Evolutionary conservation across 371 early-diverging fungal species (phyloP).

Genomic region (Umbelopsis sp.): DNA sequence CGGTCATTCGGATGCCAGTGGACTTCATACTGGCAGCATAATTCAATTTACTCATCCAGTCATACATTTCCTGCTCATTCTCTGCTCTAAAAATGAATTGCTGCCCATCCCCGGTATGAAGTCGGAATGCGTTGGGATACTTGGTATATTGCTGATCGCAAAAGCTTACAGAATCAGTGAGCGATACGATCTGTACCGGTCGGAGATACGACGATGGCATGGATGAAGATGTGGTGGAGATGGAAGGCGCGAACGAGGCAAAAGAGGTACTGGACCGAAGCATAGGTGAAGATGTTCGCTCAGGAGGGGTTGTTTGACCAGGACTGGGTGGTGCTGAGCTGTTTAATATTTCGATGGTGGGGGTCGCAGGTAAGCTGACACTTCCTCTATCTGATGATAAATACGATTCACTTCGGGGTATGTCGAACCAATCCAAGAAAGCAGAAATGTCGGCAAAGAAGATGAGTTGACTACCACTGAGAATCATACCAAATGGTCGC

Average conservation of each 20-base stretch:
- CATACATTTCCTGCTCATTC: conserved; percentile 70
- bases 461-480: conserved; percentile 79
- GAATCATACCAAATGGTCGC: conserved; percentile 75
- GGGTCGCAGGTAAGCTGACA: conserved; percentile 25
- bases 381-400: background rate
- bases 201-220: conserved; percentile 25
- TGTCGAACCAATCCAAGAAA: conserved; percentile 47
- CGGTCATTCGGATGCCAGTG: conserved; percentile 53
- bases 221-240: conserved; percentile 21
- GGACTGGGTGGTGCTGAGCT: background rate
- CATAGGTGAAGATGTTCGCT: conserved; percentile 23
- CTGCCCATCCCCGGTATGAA: conserved; percentile 70
- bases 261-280: conserved; percentile 23
- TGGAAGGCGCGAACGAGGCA: conserved; percentile 19
- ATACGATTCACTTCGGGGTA: background rate
- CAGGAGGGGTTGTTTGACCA: conserved; percentile 19
- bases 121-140: conserved; percentile 77
- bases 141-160: conserved; percentile 72
- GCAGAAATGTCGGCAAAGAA: conserved; percentile 64
- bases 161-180: conserved; percentile 70
- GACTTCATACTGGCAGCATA: conserved; percentile 79
- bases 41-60: conserved; percentile 84
- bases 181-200: conserved; percentile 65
- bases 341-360: background rate
- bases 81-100: conserved; percentile 73